These are phyloP conservation scores for Tephrocybe sp. DNA, from an alignment of 768 basidiomycete species.

Conservation along the genomic window DNA sequence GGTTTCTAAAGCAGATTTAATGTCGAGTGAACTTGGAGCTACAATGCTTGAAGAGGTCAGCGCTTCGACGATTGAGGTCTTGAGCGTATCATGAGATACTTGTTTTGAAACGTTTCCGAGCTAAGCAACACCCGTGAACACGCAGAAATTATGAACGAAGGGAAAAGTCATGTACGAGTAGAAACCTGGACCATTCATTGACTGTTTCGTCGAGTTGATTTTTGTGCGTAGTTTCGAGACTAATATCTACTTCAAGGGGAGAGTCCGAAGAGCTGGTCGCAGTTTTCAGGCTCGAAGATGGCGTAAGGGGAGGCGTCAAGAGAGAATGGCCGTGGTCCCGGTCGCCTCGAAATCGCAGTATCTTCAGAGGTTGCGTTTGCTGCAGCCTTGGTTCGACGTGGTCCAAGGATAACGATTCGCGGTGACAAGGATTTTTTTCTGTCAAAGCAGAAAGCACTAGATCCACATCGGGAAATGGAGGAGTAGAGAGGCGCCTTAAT, in stretches of 20 bases:
- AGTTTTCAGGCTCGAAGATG: conserved; percentile 52
- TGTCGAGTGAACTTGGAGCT: background rate
- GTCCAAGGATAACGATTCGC: conserved; percentile 18
- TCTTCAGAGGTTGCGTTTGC: conserved; percentile 20
- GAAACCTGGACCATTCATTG: conserved; percentile 30
- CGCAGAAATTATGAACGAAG: background rate
- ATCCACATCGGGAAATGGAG: conserved; percentile 19
- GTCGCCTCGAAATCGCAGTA: conserved; percentile 31
- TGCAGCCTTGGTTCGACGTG: conserved; percentile 18
- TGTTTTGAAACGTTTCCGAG: conserved; percentile 34
- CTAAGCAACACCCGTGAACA: conserved; percentile 16
- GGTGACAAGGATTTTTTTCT: conserved; percentile 7
- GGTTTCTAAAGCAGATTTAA: background rate
- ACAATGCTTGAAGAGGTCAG: conserved; percentile 14
- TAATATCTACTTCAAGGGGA: conserved; percentile 13
- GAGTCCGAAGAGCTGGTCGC: conserved; percentile 33
- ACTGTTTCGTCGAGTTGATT: conserved; percentile 24
- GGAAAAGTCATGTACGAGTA: conserved; percentile 27
- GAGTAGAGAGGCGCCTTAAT: conserved; percentile 32
- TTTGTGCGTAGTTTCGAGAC: conserved; percentile 21
- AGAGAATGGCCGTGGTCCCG: conserved; percentile 35
- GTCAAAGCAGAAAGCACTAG: background rate
- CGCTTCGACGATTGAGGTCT: conserved; percentile 23
- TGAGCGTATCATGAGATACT: conserved; percentile 23
- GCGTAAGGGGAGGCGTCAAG: conserved; percentile 70